Evolutionary conservation across 140 eudicot genomes (phyloP).

Genomic region (Senecio squalidus): DNA sequence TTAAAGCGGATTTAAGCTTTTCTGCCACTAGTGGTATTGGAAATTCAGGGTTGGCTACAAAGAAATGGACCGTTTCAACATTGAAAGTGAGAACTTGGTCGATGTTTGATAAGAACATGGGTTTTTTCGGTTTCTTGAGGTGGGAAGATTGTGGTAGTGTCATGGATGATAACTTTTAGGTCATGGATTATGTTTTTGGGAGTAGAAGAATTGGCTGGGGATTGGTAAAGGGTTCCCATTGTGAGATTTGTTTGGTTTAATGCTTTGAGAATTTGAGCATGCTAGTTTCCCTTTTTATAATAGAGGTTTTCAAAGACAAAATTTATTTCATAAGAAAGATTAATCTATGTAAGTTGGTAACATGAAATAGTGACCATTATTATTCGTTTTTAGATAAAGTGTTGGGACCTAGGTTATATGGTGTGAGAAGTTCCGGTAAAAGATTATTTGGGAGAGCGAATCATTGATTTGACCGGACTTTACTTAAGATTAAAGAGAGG

Average conservation of each 20-base stretch:
- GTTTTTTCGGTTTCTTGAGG: conserved; percentile 31
- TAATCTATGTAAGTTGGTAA: not conserved
- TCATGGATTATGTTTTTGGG: conserved; percentile 43
- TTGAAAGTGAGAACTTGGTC: conserved; percentile 75
- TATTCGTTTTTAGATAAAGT: not conserved
- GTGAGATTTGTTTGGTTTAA: conserved; percentile 16
- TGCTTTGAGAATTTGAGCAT: not conserved
- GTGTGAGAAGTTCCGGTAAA: too few relatives aligned
- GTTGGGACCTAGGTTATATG: not conserved
- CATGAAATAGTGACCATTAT: not conserved
- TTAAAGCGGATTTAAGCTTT: conserved; percentile 39
- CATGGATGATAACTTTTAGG: conserved; percentile 55
- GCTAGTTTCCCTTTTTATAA: conserved; percentile 16
- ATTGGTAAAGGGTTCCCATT: conserved; percentile 55
- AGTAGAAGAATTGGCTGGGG: conserved; percentile 14
- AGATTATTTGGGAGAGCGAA: too few relatives aligned
- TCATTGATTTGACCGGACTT: too few relatives aligned
- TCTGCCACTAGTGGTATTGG: conserved; percentile 46
- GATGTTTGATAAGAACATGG: conserved; percentile 70
- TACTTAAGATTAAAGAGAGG: too few relatives aligned
- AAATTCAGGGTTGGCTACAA: conserved; percentile 40
- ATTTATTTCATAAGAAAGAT: not conserved
- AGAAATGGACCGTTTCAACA: conserved; percentile 76
- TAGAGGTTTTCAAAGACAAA: not conserved
- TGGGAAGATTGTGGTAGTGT: conserved; percentile 48